These are phyloP conservation scores for Colletotrichum lupini DNA, from an alignment of 2,329 filamentous ascomycete genomes.

Conservation along the genomic window DNA sequence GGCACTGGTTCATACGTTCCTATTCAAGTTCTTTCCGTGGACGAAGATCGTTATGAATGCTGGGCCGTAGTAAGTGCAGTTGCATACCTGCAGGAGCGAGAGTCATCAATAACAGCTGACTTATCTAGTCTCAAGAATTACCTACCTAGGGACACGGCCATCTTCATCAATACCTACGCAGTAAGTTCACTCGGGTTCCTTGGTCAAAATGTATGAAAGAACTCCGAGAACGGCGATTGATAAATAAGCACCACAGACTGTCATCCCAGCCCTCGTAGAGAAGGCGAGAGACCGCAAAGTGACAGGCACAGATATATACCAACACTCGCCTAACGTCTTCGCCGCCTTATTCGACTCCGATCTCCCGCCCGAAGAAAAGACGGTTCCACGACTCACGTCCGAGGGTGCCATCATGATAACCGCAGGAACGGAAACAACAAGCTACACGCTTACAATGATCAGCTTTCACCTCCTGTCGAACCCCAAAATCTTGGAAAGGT, in stretches of 20 bases:
- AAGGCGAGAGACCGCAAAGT: not conserved
- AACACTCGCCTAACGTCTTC: conserved; percentile 20
- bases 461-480: conserved; percentile 42
- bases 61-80: not conserved
- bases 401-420: conserved; percentile 50
- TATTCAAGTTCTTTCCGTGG: conserved; percentile 12
- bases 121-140: not conserved
- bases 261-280: conserved; percentile 6
- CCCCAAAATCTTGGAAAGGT: conserved; percentile 32
- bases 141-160: not conserved
- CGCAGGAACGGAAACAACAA: conserved; percentile 51
- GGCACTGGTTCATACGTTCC: not conserved
- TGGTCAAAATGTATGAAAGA: too few relatives aligned
- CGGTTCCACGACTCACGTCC: conserved; percentile 45
- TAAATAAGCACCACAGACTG: not conserved
- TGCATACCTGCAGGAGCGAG: fast-evolving
- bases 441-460: conserved; percentile 38
- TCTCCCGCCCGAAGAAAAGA: conserved; percentile 50
- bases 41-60: not conserved
- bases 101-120: not conserved
- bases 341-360: conserved; percentile 42
- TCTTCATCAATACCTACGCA: not conserved
- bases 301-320: too few relatives aligned
- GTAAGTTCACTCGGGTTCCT: not conserved
- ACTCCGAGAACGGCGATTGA: not conserved